Conservation (phyloP, 1,284 basidiomycete species). For the Phaffia rhodozyma region DNA sequence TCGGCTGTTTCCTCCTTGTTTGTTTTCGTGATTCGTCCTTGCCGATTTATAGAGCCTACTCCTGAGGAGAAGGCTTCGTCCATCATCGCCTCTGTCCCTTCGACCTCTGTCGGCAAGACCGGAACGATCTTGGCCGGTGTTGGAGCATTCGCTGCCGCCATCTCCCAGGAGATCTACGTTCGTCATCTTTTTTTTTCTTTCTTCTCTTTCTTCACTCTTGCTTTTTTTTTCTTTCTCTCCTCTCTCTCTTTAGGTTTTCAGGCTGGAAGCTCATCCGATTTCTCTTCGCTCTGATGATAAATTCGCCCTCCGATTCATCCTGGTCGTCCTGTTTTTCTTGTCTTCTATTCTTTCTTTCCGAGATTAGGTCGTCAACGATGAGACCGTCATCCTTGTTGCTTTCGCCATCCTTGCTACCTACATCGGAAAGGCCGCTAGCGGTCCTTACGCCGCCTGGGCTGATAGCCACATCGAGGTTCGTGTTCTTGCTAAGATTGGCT, state of each 20-base stretch:
- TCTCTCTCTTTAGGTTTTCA: neutral
- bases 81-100: slow-evolving; percentile 84
- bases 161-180: slow-evolving; percentile 92
- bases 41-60: slow-evolving; percentile 33
- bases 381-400: slow-evolving; percentile 70
- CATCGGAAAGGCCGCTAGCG: slow-evolving; percentile 64
- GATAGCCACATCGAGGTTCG: slow-evolving; percentile 59
- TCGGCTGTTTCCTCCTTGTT: slow-evolving; percentile 28
- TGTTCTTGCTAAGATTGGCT: neutral
- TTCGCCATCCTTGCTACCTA: slow-evolving; percentile 78
- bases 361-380: slow-evolving; percentile 72
- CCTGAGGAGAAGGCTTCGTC: slow-evolving; percentile 82
- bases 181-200: slow-evolving; percentile 10
- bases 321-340: neutral
- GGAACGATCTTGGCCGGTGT: slow-evolving; percentile 84
- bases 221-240: too few species aligned
- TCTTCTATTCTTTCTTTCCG: neutral
- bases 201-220: too few species aligned
- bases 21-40: slow-evolving; percentile 17
- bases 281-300: too few species aligned
- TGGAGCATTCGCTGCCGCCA: slow-evolving; percentile 78
- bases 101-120: slow-evolving; percentile 85
- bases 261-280: neutral
- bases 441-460: slow-evolving; percentile 90
- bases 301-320: too few species aligned